These are phyloP conservation scores for Chenopodium formosanum DNA, from an alignment of 148 eudicot genomes.

Conservation along the genomic window DNA sequence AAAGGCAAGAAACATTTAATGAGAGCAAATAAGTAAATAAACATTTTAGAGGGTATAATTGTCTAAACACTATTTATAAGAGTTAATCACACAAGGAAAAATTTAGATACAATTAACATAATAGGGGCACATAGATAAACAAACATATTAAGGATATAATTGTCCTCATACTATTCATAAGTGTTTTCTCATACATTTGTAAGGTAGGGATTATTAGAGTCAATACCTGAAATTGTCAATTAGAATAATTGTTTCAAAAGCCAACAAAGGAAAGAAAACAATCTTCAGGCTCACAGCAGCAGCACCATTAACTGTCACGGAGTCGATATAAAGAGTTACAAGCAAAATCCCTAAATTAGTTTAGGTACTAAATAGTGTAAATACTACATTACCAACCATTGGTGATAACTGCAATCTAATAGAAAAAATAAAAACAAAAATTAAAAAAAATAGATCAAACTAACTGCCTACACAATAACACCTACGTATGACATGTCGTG, in stretches of 20 bases:
- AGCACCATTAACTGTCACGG: slow-evolving; percentile 47
- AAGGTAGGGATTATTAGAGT: neutral
- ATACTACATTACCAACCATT: neutral
- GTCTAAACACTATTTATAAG: no score
- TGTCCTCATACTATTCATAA: no score
- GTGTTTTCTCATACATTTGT: no score
- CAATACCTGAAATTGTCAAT: slow-evolving; percentile 91
- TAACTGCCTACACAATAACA: neutral
- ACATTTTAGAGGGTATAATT: no score
- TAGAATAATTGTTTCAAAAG: slow-evolving; percentile 65
- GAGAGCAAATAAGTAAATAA: no score
- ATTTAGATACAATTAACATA: no score
- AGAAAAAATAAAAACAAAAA: neutral
- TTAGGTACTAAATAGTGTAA: neutral
- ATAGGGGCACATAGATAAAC: no score
- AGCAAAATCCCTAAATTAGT: neutral
- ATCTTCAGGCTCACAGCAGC: slow-evolving; percentile 70
- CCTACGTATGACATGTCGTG: neutral
- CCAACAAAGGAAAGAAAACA: slow-evolving; percentile 83
- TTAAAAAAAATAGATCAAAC: neutral
- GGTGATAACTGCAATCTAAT: neutral
- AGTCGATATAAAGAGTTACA: slow-evolving; percentile 6
- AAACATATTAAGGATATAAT: no score
- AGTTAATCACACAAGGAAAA: no score
- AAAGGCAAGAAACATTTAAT: no score